Conservation (phyloP, 192 early-diverging fungal species). For the Ambispora gerdemannii region DNA sequence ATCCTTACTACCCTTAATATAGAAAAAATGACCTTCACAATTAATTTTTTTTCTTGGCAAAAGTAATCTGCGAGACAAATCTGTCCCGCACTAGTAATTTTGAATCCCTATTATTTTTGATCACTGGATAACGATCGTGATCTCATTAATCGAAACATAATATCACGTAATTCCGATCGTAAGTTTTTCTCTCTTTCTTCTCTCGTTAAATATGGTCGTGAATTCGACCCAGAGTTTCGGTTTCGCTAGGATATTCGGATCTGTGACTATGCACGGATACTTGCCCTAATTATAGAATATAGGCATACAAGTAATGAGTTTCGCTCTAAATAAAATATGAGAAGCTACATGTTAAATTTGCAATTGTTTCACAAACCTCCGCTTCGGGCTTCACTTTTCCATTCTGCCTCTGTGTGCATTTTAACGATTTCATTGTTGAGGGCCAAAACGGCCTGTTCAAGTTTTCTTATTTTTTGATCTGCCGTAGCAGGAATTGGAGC, state of each 20-base stretch:
- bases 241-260: background rate
- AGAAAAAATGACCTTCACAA: too few relatives aligned
- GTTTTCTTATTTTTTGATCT: background rate
- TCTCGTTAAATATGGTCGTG: background rate
- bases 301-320: background rate
- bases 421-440: conserved; percentile 4
- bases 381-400: background rate
- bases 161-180: too few relatives aligned
- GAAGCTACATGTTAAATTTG: background rate
- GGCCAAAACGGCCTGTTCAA: background rate
- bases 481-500: too few relatives aligned
- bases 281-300: background rate
- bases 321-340: background rate
- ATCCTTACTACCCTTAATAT: too few relatives aligned
- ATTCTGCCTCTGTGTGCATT: background rate
- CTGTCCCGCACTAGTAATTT: too few relatives aligned
- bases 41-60: too few relatives aligned
- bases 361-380: background rate
- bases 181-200: background rate
- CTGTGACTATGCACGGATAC: background rate
- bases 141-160: too few relatives aligned
- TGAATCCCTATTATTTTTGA: too few relatives aligned
- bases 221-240: conserved; percentile 5
- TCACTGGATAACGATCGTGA: too few relatives aligned
- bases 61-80: too few relatives aligned